Conservation (phyloP, 345 rosid species). For the Lepidium aucheri region DNA sequence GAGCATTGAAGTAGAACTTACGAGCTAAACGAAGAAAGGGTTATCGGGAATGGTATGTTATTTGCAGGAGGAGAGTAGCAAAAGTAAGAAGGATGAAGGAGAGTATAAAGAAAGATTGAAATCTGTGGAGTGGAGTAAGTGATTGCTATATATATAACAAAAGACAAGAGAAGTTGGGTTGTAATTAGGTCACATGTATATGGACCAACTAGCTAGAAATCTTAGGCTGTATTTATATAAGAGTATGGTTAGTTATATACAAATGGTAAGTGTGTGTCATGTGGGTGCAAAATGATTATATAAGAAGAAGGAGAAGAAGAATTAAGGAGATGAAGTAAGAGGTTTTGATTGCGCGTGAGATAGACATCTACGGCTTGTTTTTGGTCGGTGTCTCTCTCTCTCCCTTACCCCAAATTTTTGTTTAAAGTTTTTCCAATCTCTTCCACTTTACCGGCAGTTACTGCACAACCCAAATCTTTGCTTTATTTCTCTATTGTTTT, state of each 20-base stretch:
- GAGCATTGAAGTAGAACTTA: slow-evolving; percentile 3
- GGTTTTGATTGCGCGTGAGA: slow-evolving; percentile 92
- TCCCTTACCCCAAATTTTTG: slow-evolving; percentile 49
- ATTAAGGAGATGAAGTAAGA: slow-evolving; percentile 9
- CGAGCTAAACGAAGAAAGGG: slow-evolving; percentile 9
- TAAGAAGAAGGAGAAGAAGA: slow-evolving; percentile 7
- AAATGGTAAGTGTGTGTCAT: slow-evolving; percentile 14
- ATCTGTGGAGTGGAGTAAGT: neutral
- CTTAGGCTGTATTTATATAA: slow-evolving; percentile 10
- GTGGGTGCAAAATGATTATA: slow-evolving; percentile 22
- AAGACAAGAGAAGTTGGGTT: slow-evolving; percentile 8
- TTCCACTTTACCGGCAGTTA: slow-evolving; percentile 25
- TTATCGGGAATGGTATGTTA: neutral
- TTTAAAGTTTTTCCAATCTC: slow-evolving; percentile 36
- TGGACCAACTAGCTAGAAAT: slow-evolving; percentile 24
- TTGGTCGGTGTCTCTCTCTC: slow-evolving; percentile 71
- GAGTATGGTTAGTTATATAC: slow-evolving; percentile 15
- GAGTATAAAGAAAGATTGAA: neutral
- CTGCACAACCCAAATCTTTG: slow-evolving; percentile 7
- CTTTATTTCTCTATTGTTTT: neutral
- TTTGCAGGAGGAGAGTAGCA: neutral
- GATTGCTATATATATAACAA: slow-evolving; percentile 7
- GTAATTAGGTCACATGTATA: slow-evolving; percentile 15
- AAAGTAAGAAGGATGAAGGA: neutral
- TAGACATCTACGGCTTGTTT: slow-evolving; percentile 45